These are phyloP conservation scores for Kregervanrija fluxuum DNA, from an alignment of 805 yeast genomes.

Conservation along the genomic window DNA sequence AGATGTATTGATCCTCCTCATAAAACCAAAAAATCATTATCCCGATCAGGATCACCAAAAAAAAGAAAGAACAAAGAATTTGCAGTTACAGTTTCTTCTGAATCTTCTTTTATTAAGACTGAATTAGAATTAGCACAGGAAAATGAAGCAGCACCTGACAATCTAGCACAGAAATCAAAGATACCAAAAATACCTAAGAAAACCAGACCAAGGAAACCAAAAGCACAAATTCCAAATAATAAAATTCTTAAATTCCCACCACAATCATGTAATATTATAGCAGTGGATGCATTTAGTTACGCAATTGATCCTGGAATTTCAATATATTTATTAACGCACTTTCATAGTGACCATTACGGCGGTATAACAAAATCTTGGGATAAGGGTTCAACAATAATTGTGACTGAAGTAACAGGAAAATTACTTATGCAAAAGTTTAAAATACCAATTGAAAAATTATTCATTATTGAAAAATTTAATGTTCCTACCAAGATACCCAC, in stretches of 20 bases:
- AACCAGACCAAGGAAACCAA: conserved; percentile 23
- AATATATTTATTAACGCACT: conserved; percentile 68
- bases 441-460: conserved; percentile 34
- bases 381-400: conserved; percentile 54
- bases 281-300: conserved; percentile 64
- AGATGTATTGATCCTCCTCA: conserved; percentile 33
- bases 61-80: background rate
- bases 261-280: conserved; percentile 24
- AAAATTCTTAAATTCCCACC: conserved; percentile 41
- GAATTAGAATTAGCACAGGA: too few species aligned
- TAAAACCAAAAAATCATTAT: too few species aligned
- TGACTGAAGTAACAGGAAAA: conserved; percentile 62
- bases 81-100: background rate
- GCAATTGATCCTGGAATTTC: conserved; percentile 37
- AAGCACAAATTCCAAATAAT: conserved; percentile 38
- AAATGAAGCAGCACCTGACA: too few species aligned
- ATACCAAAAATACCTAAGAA: background rate
- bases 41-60: background rate
- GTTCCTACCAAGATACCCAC: conserved; percentile 33
- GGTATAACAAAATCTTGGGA: conserved; percentile 78
- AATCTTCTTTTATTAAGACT: too few species aligned
- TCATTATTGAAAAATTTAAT: conserved; percentile 34
- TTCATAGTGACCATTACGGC: conserved; percentile 91
- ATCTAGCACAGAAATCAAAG: too few species aligned
- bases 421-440: conserved; percentile 49